Evolutionary conservation across 192 early-diverging fungal species (phyloP), one percentile per base, ranked within the genome.

Genomic region (Thamnidium elegans): DNA sequence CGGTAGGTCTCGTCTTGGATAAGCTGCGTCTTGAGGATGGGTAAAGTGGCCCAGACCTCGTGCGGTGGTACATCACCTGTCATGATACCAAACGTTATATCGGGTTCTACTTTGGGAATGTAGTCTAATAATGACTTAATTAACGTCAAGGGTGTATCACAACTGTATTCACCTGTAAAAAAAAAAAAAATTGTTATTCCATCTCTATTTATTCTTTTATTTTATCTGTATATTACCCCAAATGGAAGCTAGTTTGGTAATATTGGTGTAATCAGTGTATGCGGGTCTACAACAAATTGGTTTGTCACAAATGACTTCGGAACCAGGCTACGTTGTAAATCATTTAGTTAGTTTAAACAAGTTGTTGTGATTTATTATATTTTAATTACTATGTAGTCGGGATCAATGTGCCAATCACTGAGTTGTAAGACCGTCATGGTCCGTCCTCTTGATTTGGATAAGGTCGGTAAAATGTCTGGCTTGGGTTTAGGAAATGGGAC

Each of bases 41-140:
- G 76, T 7, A 68, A 13, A 6, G 77, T 78, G 11, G 65, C 55
- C 83, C 83, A 84, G 11, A 84, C 65, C 55, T 84, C 75, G 19
- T 84, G 83, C 2, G 83, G 83, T 46, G 81, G 80, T 11, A 84
- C 53, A 65, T 84, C 83, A 39, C 83, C 83, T 9, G 83, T 84
- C 43, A 84, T 47, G n/a, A 84, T 78, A 46, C 74, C 72, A 59
- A 81, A 80, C 46, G 43, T 66, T 30, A 77, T 67, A 19, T 80
- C 59, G 10, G 71, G 64, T 42, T 67, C 73, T 14, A 75, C 75
- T 0, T 61, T 73, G 43, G 75, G 75, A 14, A 84, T 79, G 45
- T 65, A 71, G 34, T 79, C 68, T 14, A 84, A 61, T 53, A 80
- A 47, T 21, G 79, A 76, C 39, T 71, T 54, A n/a, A 78, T 71